phyloP scores from a whole-genome alignment of 805 yeast genomes.

The Tetrapisispora namnaoensis region DNA sequence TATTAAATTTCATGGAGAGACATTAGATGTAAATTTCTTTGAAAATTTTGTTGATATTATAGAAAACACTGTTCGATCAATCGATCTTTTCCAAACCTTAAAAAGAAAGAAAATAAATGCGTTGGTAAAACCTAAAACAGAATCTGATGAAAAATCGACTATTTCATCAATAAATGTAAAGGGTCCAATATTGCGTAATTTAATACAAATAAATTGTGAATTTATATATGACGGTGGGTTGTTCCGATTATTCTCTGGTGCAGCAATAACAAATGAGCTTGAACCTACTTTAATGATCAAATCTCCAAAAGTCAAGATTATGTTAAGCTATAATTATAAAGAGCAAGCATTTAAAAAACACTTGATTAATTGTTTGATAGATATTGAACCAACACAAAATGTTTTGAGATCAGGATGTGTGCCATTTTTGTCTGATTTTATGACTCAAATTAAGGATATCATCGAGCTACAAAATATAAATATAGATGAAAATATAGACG shows the following conservation, averaged over 20 bases:
- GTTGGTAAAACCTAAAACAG: neutral
- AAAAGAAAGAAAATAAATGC: constrained; percentile 9
- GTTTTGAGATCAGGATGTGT: constrained; percentile 63
- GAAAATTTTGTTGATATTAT: constrained; percentile 45
- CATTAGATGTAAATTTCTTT: constrained; percentile 53
- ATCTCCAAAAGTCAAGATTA: constrained; percentile 64
- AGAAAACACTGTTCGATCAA: constrained; percentile 44
- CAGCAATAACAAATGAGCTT: constrained; percentile 32
- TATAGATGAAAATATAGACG: neutral
- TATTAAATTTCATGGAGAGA: constrained; percentile 54
- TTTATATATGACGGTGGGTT: constrained; percentile 64
- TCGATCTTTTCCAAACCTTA: constrained; percentile 34
- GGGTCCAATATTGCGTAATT: constrained; percentile 17
- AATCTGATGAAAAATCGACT: neutral
- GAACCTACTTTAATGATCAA: constrained; percentile 50
- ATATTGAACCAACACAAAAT: constrained; percentile 52
- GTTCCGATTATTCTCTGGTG: constrained; percentile 33
- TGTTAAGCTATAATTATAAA: constrained; percentile 38
- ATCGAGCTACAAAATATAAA: constrained; percentile 29
- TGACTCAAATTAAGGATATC: constrained; percentile 39
- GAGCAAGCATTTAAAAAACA: constrained; percentile 14
- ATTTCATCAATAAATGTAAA: neutral
- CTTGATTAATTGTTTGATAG: constrained; percentile 20
- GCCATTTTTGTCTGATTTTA: constrained; percentile 60
- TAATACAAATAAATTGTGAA: constrained; percentile 38